phyloP scores from a whole-genome alignment of 495 filamentous ascomycete species.

The Cetradonia linearis region DNA sequence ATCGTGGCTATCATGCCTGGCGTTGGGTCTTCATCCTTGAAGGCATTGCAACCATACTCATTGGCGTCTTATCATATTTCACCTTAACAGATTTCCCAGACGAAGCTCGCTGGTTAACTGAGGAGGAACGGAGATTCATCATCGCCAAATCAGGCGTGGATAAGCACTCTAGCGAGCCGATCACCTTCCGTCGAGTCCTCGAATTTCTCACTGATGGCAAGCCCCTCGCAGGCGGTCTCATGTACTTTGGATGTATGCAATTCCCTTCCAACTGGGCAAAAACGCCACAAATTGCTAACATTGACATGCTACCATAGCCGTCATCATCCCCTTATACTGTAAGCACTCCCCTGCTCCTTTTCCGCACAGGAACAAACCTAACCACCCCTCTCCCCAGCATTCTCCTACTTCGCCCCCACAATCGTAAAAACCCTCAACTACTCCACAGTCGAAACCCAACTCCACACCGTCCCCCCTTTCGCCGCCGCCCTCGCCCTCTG shows the following conservation, averaged over 20 bases:
- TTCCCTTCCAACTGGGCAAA: too few relatives aligned
- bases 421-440: conserved; percentile 38
- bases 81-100: conserved; percentile 66
- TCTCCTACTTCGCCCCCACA: conserved; percentile 29
- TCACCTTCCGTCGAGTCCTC: conserved; percentile 14
- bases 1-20: conserved; percentile 62
- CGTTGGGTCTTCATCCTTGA: conserved; percentile 78
- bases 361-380: background rate
- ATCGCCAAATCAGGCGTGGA: conserved; percentile 16
- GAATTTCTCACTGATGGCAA: conserved; percentile 21
- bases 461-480: conserved; percentile 40
- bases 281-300: background rate
- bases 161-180: conserved; percentile 1
- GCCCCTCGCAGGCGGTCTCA: conserved; percentile 23
- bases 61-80: conserved; percentile 52
- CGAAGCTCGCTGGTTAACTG: conserved; percentile 55
- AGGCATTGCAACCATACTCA: conserved; percentile 56
- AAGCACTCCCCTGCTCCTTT: background rate
- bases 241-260: conserved; percentile 26
- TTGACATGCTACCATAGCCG: conserved; percentile 1
- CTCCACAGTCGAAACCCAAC: conserved; percentile 37
- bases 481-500: conserved; percentile 42
- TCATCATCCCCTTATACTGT: conserved; percentile 26
- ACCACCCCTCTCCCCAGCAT: conserved; percentile 3
- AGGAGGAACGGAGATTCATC: conserved; percentile 24